phyloP scores from a whole-genome alignment of 2,329 filamentous ascomycete species.

The Coniochaeta ligniaria region DNA sequence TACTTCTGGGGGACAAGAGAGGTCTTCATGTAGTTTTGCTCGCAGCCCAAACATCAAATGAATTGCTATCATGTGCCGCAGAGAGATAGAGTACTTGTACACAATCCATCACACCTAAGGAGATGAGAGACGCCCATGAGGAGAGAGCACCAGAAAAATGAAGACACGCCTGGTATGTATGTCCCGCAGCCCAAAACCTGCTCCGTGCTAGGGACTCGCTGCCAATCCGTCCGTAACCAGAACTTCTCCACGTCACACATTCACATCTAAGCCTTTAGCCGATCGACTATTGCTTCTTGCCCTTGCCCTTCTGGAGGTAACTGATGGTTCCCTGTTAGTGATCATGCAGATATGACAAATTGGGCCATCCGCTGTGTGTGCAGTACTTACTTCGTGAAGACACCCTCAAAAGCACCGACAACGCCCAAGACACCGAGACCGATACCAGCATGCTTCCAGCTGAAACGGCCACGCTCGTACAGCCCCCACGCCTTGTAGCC shows the following conservation, averaged over 20 bases:
- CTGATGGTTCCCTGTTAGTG: slow-evolving; percentile 13
- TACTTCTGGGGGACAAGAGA: no score
- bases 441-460: slow-evolving; percentile 41
- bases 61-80: not conserved
- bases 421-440: slow-evolving; percentile 43
- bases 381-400: slow-evolving; percentile 34
- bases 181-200: not conserved
- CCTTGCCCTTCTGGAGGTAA: slow-evolving; percentile 26
- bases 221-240: not conserved
- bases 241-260: not conserved
- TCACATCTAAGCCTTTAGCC: not conserved
- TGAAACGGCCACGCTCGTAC: slow-evolving; percentile 43
- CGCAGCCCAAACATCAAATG: not conserved
- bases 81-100: not conserved
- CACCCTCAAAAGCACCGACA: slow-evolving; percentile 41
- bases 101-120: not conserved
- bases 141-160: not conserved
- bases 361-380: not conserved
- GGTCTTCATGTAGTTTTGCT: not conserved
- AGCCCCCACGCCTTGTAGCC: slow-evolving; percentile 50
- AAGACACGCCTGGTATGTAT: not conserved
- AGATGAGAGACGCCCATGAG: not conserved
- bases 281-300: slow-evolving; percentile 18
- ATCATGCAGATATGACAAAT: not conserved
- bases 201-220: not conserved